phyloP scores from a whole-genome alignment of 2,329 filamentous ascomycete genomes.

The Pestalotiopsis sp. region DNA sequence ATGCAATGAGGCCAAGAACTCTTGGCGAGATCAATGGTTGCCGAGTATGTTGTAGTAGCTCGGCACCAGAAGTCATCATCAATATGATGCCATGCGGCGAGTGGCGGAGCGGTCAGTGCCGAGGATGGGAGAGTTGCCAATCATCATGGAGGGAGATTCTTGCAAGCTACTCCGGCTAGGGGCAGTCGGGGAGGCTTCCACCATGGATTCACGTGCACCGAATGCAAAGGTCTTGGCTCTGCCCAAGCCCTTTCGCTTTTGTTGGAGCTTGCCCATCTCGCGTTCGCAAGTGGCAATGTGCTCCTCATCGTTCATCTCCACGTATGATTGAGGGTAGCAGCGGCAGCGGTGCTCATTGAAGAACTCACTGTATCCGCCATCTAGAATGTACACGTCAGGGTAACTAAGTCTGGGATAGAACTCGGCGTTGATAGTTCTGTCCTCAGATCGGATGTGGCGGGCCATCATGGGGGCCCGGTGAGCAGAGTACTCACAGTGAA shows the following conservation, averaged over 20 bases:
- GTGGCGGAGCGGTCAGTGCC: slow-evolving; percentile 54
- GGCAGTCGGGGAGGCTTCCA: slow-evolving; percentile 63
- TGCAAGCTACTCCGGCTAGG: slow-evolving; percentile 45
- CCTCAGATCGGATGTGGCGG: slow-evolving; percentile 85
- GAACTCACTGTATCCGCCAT: slow-evolving; percentile 95
- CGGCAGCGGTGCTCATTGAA: slow-evolving; percentile 76
- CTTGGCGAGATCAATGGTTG: neutral
- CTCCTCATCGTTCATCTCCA: slow-evolving; percentile 92
- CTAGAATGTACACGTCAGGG: slow-evolving; percentile 94
- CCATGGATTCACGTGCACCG: slow-evolving; percentile 67
- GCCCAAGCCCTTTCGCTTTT: slow-evolving; percentile 78
- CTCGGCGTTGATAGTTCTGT: slow-evolving; percentile 83
- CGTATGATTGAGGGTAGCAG: slow-evolving; percentile 93
- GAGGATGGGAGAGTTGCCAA: slow-evolving; percentile 46
- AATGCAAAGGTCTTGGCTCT: slow-evolving; percentile 96
- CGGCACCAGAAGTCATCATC: slow-evolving; percentile 25
- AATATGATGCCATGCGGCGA: slow-evolving; percentile 68
- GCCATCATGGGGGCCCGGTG: slow-evolving; percentile 97
- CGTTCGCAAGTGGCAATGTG: slow-evolving; percentile 93
- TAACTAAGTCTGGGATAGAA: slow-evolving; percentile 89
- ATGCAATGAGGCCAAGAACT: neutral
- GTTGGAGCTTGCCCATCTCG: slow-evolving; percentile 90
- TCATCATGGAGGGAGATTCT: slow-evolving; percentile 44
- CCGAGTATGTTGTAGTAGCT: neutral
- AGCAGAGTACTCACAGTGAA: slow-evolving; percentile 98